Evolutionary conservation across 2,329 filamentous ascomycete genomes (phyloP).

Genomic region (Cercospora zeina): DNA sequence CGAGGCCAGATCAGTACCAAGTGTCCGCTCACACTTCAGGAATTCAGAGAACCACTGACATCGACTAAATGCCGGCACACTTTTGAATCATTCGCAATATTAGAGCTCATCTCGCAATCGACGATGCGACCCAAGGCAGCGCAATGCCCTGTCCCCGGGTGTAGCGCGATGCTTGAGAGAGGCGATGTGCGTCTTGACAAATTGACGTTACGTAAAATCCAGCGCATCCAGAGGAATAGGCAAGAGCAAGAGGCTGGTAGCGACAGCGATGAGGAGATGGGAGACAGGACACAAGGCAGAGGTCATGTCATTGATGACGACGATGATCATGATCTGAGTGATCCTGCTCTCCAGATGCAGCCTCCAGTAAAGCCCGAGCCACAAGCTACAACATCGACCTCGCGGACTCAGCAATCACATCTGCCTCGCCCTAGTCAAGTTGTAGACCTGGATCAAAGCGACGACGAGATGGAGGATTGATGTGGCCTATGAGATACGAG

Average conservation of each 20-base stretch:
- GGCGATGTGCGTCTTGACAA: constrained; percentile 60
- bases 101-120: constrained; percentile 51
- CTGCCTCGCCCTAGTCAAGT: constrained; percentile 23
- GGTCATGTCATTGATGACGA: constrained; percentile 37
- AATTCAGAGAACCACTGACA: constrained; percentile 66
- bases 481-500: background rate
- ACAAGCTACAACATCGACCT: constrained; percentile 18
- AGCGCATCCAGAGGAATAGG: constrained; percentile 53
- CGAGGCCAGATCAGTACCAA: constrained; percentile 64
- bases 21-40: constrained; percentile 67
- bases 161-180: constrained; percentile 55
- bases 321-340: constrained; percentile 28
- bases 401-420: background rate
- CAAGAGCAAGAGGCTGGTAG: constrained; percentile 48
- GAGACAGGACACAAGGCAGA: constrained; percentile 29
- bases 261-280: constrained; percentile 33
- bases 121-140: constrained; percentile 40
- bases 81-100: constrained; percentile 67
- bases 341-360: constrained; percentile 11
- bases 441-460: constrained; percentile 27
- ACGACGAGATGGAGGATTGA: constrained; percentile 26
- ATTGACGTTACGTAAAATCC: constrained; percentile 59
- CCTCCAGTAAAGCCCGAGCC: constrained; percentile 25
- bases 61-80: constrained; percentile 69
- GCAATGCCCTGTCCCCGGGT: constrained; percentile 67